These are phyloP conservation scores for Pochonia chlamydosporia DNA, from an alignment of 2,329 filamentous ascomycete genomes.

Conservation along the genomic window DNA sequence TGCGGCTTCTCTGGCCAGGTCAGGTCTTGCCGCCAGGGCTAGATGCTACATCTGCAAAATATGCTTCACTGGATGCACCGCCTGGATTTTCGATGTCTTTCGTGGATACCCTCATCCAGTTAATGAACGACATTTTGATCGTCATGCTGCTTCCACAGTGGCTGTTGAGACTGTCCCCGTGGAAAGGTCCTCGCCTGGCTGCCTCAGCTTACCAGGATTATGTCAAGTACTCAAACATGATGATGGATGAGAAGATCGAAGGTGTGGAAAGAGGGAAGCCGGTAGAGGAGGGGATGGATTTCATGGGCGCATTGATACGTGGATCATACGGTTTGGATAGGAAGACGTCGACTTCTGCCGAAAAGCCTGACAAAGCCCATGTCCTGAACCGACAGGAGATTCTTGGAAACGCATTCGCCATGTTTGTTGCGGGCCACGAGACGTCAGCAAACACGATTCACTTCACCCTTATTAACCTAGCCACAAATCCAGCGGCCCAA, in stretches of 20 bases:
- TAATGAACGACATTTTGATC: constrained; percentile 59
- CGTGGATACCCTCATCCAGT: constrained; percentile 52
- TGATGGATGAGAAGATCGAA: constrained; percentile 55
- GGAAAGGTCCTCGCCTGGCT: constrained; percentile 45
- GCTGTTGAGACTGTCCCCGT: constrained; percentile 47
- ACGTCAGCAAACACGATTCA: constrained; percentile 72
- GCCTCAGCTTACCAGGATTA: constrained; percentile 56
- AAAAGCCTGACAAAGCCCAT: constrained; percentile 19
- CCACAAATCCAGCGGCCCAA: constrained; percentile 59
- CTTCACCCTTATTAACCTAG: constrained; percentile 63
- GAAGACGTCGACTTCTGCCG: constrained; percentile 30
- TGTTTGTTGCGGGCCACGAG: constrained; percentile 71
- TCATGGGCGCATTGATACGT: constrained; percentile 40
- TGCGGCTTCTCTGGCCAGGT: constrained; percentile 56
- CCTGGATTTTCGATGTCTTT: constrained; percentile 60
- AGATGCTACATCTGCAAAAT: constrained; percentile 42
- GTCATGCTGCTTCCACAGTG: constrained; percentile 55
- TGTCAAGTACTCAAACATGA: constrained; percentile 62
- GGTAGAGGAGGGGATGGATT: constrained; percentile 42
- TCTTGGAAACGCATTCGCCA: constrained; percentile 65
- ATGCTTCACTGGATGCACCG: constrained; percentile 37
- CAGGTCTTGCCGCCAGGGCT: constrained; percentile 41
- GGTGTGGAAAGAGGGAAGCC: constrained; percentile 29
- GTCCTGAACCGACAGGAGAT: constrained; percentile 58
- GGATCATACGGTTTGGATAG: constrained; percentile 2